Evolutionary conservation across 2,329 filamentous ascomycete species (phyloP), one percentile per base, ranked within the genome.

Genomic region (Clarireedia paspali): DNA sequence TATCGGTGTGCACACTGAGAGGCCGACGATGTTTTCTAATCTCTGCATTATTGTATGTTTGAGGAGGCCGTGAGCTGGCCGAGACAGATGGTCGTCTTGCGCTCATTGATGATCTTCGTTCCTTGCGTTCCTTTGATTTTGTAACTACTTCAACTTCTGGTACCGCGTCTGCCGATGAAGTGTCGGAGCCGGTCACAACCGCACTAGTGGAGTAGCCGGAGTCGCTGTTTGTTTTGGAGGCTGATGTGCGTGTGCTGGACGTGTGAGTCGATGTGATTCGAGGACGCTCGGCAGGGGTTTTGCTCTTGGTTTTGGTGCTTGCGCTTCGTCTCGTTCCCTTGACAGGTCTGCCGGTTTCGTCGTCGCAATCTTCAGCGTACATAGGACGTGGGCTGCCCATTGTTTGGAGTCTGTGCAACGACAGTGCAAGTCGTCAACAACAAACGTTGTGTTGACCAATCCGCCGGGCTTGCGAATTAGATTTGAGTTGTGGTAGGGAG

Each of bases 311-410:
- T 57, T 52, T 55, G 50, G 58, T 57, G 26, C 24, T 30, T 17
- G 46, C 66, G 53, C 57, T 60, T 34, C 58, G 61, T 50, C 63
- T 50, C 45, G 59, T 65, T 7, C 57, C 62, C 52, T 56, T 60
- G 42, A 66, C 52, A 30, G 58, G 45, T 47, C 50, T 57, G 15
- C 63, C 63, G 12, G 59, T 57, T 10, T 57, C 50, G 50, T 66
- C 66, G 44, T 66, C 66, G 50, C 59, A 53, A 27, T 67, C 65
- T 36, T 64, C 64, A 23, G 62, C 54, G 55, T 64, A 67, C 34
- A 62, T 63, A n/a, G 64, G 60, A 45, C 59, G 59, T 44, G 63
- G 60, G 34, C 39, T 23, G 42, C 51, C 50, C 59, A 58, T 62
- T 49, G 50, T 52, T 44, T 23, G 17, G 20, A 47, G n/a, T 24